These are phyloP conservation scores for Stachybotrys echinatus DNA, from an alignment of 2,329 filamentous ascomycete species.

Conservation along the genomic window DNA sequence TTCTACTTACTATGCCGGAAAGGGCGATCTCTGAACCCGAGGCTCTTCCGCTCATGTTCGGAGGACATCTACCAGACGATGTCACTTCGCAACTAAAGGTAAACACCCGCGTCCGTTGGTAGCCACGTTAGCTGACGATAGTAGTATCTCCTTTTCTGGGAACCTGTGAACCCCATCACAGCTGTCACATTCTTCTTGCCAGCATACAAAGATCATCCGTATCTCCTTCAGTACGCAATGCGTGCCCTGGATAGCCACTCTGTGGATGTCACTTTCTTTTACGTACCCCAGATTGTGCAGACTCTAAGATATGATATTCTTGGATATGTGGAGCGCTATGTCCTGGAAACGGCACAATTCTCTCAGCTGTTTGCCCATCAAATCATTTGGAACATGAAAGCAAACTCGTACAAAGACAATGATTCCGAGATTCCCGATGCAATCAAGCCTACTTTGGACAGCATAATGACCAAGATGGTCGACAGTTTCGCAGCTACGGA, in stretches of 20 bases:
- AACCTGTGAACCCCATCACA: constrained; percentile 85
- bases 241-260: constrained; percentile 88
- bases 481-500: constrained; percentile 75
- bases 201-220: constrained; percentile 84
- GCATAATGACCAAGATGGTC: constrained; percentile 80
- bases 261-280: constrained; percentile 98
- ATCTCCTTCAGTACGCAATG: constrained; percentile 95
- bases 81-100: constrained; percentile 78
- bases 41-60: constrained; percentile 77
- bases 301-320: constrained; percentile 86
- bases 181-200: constrained; percentile 92
- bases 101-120: constrained; percentile 9
- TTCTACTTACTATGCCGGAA: constrained; percentile 78
- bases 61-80: constrained; percentile 69
- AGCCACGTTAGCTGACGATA: constrained; percentile 8
- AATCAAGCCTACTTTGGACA: constrained; percentile 89
- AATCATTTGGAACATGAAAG: constrained; percentile 99
- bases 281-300: constrained; percentile 97
- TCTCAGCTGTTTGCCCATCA: constrained; percentile 99
- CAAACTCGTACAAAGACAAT: constrained; percentile 96
- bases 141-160: constrained; percentile 88
- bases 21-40: constrained; percentile 77
- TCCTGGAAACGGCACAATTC: constrained; percentile 92
- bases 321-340: constrained; percentile 94
- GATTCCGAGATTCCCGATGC: constrained; percentile 83